These are phyloP conservation scores for Colletotrichum caudatum DNA, from an alignment of 2,329 filamentous ascomycete genomes.

Conservation along the genomic window DNA sequence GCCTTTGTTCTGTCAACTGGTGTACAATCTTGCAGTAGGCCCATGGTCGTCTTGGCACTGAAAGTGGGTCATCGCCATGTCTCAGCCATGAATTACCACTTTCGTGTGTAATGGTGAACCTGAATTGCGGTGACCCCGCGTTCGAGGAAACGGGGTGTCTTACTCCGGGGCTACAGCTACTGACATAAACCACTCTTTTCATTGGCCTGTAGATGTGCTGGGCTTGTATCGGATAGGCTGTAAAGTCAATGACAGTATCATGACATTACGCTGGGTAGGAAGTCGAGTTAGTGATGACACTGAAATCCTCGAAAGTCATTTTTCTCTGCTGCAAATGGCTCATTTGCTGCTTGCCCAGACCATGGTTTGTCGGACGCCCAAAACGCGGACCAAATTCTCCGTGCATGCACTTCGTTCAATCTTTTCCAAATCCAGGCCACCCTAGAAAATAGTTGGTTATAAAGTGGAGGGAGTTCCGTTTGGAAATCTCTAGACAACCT, in stretches of 20 bases:
- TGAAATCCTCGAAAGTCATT: background rate
- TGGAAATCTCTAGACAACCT: no score
- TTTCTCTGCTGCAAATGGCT: background rate
- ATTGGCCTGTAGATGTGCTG: background rate
- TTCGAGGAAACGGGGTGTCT: background rate
- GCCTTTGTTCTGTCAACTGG: background rate
- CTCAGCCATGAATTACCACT: background rate
- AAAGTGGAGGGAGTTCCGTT: background rate
- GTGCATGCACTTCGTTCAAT: background rate
- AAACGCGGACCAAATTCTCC: background rate
- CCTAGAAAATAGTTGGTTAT: background rate
- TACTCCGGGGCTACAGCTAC: background rate
- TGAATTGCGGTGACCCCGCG: background rate
- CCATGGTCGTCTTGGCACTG: background rate
- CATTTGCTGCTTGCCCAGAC: background rate
- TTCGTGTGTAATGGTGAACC: background rate
- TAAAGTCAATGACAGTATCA: background rate
- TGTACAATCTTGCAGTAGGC: background rate
- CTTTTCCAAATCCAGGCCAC: background rate
- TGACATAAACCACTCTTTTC: background rate
- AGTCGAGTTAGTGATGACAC: background rate
- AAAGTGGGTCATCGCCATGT: background rate
- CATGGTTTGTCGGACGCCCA: no score
- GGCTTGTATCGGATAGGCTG: background rate
- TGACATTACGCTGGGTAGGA: background rate